Base-by-base conservation (phyloP, 2,329 filamentous ascomycete species). In the Aschersonia sp. region DNA sequence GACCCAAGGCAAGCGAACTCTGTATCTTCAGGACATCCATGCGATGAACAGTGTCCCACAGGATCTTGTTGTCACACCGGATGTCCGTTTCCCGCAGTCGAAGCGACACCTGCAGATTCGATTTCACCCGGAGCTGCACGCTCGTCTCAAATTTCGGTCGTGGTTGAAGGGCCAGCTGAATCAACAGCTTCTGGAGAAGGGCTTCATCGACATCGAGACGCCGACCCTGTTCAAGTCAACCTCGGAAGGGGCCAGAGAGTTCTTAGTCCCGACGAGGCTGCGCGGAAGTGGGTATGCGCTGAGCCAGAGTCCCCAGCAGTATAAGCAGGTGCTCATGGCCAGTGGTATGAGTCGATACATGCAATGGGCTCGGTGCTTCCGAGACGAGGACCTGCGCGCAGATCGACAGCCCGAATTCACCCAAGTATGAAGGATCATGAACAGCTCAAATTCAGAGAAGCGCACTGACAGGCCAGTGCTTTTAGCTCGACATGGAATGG, bases 341-440 rank as follows among this genome's bases (percentile, higher is more conserved):
- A 85, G 85, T 51, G 91, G 91, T 0, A 76, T 96, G 9, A 68
- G 74, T 1, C 78, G 76, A 41, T 98, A 98, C 62, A 94, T 84
- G 64, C 92, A 98, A 58, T 88, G 96, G 66, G 94, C 92, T 2
- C 83, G 81, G 53, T 98, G 92, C 60, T 98, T 96, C 65, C 82
- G 92, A 10, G 94, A 98, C 59, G 92, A 98, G 61, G 94, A 97
- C 62, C 71, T 92, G 38, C 77, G 92, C 28, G 86, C 91, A 1
- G 94, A 98, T 62, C 75, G 92, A 41, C 92, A 98, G 60, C 94
- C 92, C 0, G 92, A 98, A 61, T 98, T 98, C 59, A 96, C 92
- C 1, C 89, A 94, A 71, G 84, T 85, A 47, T 45, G 51, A 49
- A 38, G 12, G 35, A 43, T 31, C 35, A 4, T 30, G 9, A n/a